Evolutionary conservation across 805 yeast species (phyloP).

Genomic region (Kodamaea fukazawae): DNA sequence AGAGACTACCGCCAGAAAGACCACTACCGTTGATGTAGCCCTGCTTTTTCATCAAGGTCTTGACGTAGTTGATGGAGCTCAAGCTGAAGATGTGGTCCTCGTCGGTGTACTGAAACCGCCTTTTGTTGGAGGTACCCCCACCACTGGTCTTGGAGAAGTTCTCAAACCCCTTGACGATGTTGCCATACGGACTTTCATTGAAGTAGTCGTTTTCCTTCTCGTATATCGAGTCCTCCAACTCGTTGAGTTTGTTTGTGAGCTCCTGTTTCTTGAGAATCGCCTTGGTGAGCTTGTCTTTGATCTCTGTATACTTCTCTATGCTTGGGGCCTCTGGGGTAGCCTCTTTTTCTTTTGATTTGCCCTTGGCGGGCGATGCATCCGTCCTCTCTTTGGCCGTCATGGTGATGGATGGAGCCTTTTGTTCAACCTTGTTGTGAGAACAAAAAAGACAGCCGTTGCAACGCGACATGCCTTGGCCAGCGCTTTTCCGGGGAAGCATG

Average conservation of each 20-base stretch:
- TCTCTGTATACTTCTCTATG: slow-evolving; percentile 56
- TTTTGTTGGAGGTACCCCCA: slow-evolving; percentile 33
- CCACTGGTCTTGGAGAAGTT: slow-evolving; percentile 56
- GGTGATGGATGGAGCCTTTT: not conserved
- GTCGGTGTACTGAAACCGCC: slow-evolving; percentile 56
- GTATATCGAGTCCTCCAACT: slow-evolving; percentile 74
- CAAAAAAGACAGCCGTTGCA: too few species aligned
- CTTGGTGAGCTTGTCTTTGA: slow-evolving; percentile 64
- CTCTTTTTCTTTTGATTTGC: slow-evolving; percentile 6
- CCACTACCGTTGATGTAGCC: slow-evolving; percentile 25
- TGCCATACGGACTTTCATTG: slow-evolving; percentile 69
- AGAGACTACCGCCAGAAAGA: slow-evolving; percentile 1
- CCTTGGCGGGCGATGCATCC: slow-evolving; percentile 3
- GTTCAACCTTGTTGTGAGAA: not conserved
- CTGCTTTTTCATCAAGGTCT: slow-evolving; percentile 50
- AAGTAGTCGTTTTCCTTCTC: slow-evolving; percentile 76
- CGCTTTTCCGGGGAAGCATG: too few species aligned
- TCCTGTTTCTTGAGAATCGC: slow-evolving; percentile 59
- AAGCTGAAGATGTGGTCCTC: slow-evolving; percentile 80
- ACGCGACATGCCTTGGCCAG: too few species aligned
- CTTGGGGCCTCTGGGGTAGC: slow-evolving; percentile 16
- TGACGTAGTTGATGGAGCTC: slow-evolving; percentile 67
- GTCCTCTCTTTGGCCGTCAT: not conserved
- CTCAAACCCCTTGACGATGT: slow-evolving; percentile 89
- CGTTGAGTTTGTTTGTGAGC: slow-evolving; percentile 60